Evolutionary conservation across 805 yeast genomes (phyloP), one percentile per base, ranked within the genome.

Genomic region (Kuraishia molischiana): DNA sequence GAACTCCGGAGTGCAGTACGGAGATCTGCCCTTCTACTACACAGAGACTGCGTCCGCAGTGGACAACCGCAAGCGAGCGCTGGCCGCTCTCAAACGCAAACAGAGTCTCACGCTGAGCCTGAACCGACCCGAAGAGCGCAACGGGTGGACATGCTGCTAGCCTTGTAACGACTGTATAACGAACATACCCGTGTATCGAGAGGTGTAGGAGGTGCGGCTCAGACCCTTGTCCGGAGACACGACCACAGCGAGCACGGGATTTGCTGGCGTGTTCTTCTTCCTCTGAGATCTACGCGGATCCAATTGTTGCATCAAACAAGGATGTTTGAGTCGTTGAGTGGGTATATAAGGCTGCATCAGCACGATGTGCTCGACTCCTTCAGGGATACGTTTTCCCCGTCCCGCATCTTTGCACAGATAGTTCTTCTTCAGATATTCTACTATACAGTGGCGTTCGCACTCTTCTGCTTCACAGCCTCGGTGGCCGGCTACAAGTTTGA

Each of bases 371-470:
- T 32, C 31, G 35, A 29, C 9, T 31, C 38, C 8, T 22, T 36
- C 19, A 32, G 22, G 30, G 35, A 32, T 32, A 37, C 39, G 19
- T 34, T 38, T 15, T 72, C 85, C 1, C 86, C 89, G 1, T 50
- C 63, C 31, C 68, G 77, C 37, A 70, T 80, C 35, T 60, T 77
- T 34, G 53, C 74, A 32, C 97, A 90, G 57, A 90, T 90, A 15
- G 56, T 86, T 4, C 61, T 85, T 18, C 60, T 90, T 19, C 98
- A 90, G 55, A 52, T 75, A 28, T 76, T 85, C 41, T 89, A 89
- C 60, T 90, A 90, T 51, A 50, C 72, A 4, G 72, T 85, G 2
- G 96, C 95, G 2, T 53, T 72, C 1, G 52, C 80, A 5, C 57
- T 85, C 32, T 81, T 87, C 45, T 74, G 71, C 43, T 62, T 79